Evolutionary conservation across 257 asterid genomes (phyloP).

Genomic region (Eustoma russellianum): DNA sequence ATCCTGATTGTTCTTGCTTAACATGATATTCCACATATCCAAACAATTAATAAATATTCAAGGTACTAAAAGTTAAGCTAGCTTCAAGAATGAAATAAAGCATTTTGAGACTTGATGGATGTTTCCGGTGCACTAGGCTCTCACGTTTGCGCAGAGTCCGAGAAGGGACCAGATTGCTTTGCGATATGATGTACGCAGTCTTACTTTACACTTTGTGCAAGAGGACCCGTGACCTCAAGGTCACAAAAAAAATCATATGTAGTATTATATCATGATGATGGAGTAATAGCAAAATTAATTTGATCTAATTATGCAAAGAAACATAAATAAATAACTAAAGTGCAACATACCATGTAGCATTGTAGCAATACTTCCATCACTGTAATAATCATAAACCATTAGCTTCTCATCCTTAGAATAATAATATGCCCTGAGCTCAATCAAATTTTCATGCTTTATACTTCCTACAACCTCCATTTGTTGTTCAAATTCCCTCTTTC

Average conservation of each 20-base stretch:
- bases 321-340: neutral
- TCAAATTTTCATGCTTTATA: slow-evolving; percentile 79
- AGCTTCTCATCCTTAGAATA: slow-evolving; percentile 98
- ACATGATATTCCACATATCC: too few species aligned
- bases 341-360: slow-evolving; percentile 68
- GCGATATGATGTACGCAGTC: too few species aligned
- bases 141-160: too few species aligned
- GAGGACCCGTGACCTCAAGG: too few species aligned
- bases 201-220: too few species aligned
- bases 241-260: neutral
- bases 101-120: too few species aligned
- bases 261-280: neutral
- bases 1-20: too few species aligned
- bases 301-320: neutral
- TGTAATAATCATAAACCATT: slow-evolving; percentile 70
- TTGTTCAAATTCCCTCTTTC: slow-evolving; percentile 86
- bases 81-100: too few species aligned
- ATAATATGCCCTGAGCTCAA: slow-evolving; percentile 77
- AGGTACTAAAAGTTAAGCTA: too few species aligned
- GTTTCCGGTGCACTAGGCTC: too few species aligned
- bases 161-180: too few species aligned
- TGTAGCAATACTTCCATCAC: slow-evolving; percentile 72
- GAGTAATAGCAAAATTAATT: neutral
- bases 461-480: slow-evolving; percentile 73
- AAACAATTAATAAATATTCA: too few species aligned